Conservation (phyloP, 176 grass and related monocot genomes). For the Metroxylon sagu region DNA sequence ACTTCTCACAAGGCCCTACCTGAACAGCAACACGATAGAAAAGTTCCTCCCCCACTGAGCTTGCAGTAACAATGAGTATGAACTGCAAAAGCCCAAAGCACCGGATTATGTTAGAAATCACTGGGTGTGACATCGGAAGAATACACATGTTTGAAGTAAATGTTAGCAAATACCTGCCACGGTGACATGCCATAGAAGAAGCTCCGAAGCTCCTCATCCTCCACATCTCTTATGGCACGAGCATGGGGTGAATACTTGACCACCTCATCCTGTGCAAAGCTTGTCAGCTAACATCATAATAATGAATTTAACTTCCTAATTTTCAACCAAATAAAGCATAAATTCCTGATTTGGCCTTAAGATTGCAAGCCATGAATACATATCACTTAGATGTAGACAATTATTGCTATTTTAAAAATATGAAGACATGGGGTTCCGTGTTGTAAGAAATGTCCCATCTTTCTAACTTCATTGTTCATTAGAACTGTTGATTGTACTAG, state of each 20-base stretch:
- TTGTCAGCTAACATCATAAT: slow-evolving; percentile 5
- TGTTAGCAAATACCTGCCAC: slow-evolving; percentile 44
- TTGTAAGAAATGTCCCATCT: too few relatives aligned
- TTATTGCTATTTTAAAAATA: too few relatives aligned
- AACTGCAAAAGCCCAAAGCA: slow-evolving; percentile 33
- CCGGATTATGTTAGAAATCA: not conserved
- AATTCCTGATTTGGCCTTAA: too few relatives aligned
- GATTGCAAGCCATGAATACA: too few relatives aligned
- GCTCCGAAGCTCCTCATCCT: slow-evolving; percentile 89
- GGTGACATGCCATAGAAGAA: slow-evolving; percentile 99
- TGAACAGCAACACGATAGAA: slow-evolving; percentile 90
- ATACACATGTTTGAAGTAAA: not conserved
- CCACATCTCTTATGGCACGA: slow-evolving; percentile 91
- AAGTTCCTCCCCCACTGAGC: slow-evolving; percentile 81
- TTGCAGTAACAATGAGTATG: slow-evolving; percentile 74
- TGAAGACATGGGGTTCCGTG: too few relatives aligned
- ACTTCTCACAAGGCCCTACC: slow-evolving; percentile 20
- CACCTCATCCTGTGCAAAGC: slow-evolving; percentile 65
- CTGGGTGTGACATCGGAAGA: too few relatives aligned
- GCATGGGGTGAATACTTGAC: slow-evolving; percentile 96
- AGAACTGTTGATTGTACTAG: too few relatives aligned
- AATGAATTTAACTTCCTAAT: not conserved
- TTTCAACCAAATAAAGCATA: too few relatives aligned
- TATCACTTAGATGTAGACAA: too few relatives aligned
- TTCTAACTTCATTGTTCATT: too few relatives aligned